phyloP scores from a whole-genome alignment of 1,284 basidiomycete species.

The Sporisorium scitamineum region DNA sequence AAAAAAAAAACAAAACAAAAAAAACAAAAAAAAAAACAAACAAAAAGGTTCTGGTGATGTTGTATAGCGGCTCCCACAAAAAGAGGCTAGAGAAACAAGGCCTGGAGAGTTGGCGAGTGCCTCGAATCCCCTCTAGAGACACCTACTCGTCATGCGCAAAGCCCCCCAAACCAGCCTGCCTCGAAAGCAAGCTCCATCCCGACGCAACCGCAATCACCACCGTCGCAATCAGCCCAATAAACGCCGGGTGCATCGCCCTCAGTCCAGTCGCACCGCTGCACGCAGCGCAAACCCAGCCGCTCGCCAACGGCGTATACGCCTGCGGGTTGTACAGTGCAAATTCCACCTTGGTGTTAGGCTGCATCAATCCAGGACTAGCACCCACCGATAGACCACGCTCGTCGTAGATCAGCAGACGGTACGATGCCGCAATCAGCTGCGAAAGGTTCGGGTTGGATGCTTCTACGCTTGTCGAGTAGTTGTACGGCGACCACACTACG shows the following conservation, averaged over 20 bases:
- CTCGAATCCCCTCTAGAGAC: too few species aligned
- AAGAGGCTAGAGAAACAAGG: background rate
- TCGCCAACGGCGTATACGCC: conserved; percentile 63
- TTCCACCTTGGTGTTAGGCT: conserved; percentile 62
- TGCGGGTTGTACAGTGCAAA: conserved; percentile 68
- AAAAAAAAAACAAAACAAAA: too few species aligned
- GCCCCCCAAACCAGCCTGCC: conserved; percentile 21
- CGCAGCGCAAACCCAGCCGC: conserved; percentile 58
- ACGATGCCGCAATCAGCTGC: conserved; percentile 63
- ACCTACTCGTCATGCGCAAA: conserved; percentile 27
- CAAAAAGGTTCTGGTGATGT: background rate
- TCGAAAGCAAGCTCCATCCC: conserved; percentile 37
- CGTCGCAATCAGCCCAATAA: conserved; percentile 45
- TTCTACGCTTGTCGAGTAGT: conserved; percentile 57
- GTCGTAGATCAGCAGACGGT: conserved; percentile 64
- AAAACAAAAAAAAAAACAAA: too few species aligned
- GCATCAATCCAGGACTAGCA: conserved; percentile 53
- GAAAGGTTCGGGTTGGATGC: conserved; percentile 49
- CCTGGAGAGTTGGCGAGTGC: too few species aligned
- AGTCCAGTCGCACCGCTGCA: conserved; percentile 51
- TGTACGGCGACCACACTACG: conserved; percentile 65
- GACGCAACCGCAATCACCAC: conserved; percentile 43
- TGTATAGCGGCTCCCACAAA: background rate
- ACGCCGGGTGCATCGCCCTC: conserved; percentile 43
- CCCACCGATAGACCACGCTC: conserved; percentile 56